Base-by-base conservation (phyloP, 768 basidiomycete species). In the Lactarius vividus region DNA sequence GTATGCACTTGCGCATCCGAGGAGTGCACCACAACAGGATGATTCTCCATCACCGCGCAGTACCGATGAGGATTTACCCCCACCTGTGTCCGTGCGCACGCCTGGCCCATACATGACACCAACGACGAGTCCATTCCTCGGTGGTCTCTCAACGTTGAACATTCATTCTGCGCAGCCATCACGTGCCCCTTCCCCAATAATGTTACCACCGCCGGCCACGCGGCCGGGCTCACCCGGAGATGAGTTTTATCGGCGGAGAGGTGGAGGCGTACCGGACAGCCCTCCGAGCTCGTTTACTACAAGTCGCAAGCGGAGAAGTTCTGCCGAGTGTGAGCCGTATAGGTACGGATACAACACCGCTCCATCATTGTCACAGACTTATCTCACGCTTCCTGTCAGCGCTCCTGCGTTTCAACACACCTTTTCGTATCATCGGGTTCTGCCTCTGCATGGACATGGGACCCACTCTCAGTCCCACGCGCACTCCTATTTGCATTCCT, bases 41-140 rank as follows among this genome's bases (percentile, higher is more conserved):
- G 87, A 88, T 58, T 86, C 86, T 16, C 88, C 87, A 0, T 89
- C 88, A 0, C 88, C 88, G 53, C 81, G 85, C 70, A 88, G 86
- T 72, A 88, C 88, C 29, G 88, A 89, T 75, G 86, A 86, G 20
- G 81, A 75, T 71, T 81, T 73, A 72, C 77, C 76, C 64, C 77
- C 69, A 71, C 75, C 46, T 62, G 29, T 10, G 11, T 2, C 55
- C 76, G 55, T 73, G 78, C 66, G 65, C 66, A 2, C 63, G 72
- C 39, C 71, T 72, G 62, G 59, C 69, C 61, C 74, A 26, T 75
- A 74, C 70, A 72, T 71, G 58, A 91, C 91, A 0, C 91, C 91
- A 1, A 88, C 86, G 23, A 87, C 89, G 1, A 89, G 88, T 65
- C 91, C 91, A 0, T 92, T 93, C 81, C 83, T 93, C 26, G 91